Conservation (phyloP, 345 rosid species). For the Boechera retrofracta region DNA sequence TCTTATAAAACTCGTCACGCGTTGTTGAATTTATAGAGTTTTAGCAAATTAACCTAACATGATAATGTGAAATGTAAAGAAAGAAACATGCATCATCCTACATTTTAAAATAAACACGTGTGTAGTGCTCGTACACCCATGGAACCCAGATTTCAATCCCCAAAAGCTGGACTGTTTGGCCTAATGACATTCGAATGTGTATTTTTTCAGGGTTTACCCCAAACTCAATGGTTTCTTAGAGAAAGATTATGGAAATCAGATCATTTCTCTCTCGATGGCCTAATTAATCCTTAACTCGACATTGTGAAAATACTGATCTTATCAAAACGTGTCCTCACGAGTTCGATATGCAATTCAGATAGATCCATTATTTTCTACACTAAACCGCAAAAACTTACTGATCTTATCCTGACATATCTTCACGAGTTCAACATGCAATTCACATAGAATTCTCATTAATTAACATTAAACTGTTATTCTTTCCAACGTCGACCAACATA, state of each 20-base stretch:
- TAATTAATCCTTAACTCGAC: background rate
- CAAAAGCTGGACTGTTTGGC: background rate
- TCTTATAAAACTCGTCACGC: too few relatives aligned
- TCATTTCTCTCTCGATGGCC: background rate
- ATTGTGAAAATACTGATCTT: background rate
- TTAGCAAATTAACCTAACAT: slow-evolving; percentile 8
- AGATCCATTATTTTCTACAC: background rate
- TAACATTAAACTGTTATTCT: background rate
- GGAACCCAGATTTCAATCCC: background rate
- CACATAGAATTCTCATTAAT: background rate
- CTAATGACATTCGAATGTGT: too few relatives aligned
- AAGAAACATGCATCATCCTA: background rate
- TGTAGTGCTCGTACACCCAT: background rate
- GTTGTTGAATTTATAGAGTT: background rate
- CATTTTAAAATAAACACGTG: too few relatives aligned
- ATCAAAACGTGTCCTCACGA: background rate
- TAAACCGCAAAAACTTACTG: background rate
- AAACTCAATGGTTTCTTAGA: background rate
- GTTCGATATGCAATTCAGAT: background rate
- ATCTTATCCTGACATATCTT: slow-evolving; percentile 11
- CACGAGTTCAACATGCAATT: background rate
- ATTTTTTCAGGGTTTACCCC: background rate
- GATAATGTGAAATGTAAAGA: background rate
- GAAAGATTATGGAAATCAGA: background rate
- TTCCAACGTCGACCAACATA: background rate